Percentiles rank a stretch among this genome's conserved stretches.
Evolutionary conservation across 495 filamentous ascomycete species (phyloP).

Genomic region (Lasiosphaeriaceae sp.): DNA sequence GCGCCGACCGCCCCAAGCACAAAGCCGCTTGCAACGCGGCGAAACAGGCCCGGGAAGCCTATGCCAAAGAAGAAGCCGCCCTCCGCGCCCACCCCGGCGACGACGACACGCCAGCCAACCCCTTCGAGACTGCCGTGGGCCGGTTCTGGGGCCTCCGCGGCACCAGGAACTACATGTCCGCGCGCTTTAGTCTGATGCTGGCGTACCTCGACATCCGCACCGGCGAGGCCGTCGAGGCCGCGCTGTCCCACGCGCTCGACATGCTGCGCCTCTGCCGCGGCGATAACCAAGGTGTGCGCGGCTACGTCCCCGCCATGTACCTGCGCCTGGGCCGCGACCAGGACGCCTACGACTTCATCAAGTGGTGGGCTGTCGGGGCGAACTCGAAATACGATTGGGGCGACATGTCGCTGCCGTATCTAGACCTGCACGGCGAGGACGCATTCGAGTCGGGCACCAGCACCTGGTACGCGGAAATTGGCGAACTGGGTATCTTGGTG

Average conservation of each 20-base stretch:
- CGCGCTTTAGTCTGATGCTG: background rate
- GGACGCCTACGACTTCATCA: constrained; percentile 1
- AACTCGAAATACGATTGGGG: background rate
- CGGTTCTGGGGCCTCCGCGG: too few relatives aligned
- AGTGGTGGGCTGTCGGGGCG: background rate
- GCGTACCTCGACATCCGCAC: background rate
- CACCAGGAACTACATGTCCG: background rate
- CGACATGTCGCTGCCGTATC: background rate
- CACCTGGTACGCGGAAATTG: too few relatives aligned
- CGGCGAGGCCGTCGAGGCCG: background rate
- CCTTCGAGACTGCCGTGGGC: too few relatives aligned
- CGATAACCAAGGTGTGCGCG: background rate
- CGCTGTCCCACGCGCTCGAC: background rate
- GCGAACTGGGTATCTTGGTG: too few relatives aligned
- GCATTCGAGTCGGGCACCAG: background rate
- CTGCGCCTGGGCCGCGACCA: background rate
- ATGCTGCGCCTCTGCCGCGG: background rate
- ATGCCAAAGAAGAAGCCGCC: too few relatives aligned
- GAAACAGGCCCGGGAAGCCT: too few relatives aligned
- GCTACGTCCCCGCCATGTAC: background rate
- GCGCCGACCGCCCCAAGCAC: too few relatives aligned
- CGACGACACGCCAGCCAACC: too few relatives aligned
- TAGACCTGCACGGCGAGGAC: constrained; percentile 1
- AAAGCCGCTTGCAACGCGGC: too few relatives aligned
- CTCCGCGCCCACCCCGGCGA: too few relatives aligned